Base-by-base conservation (phyloP, 768 basidiomycete genomes). In the Leccinum subgranulosum region DNA sequence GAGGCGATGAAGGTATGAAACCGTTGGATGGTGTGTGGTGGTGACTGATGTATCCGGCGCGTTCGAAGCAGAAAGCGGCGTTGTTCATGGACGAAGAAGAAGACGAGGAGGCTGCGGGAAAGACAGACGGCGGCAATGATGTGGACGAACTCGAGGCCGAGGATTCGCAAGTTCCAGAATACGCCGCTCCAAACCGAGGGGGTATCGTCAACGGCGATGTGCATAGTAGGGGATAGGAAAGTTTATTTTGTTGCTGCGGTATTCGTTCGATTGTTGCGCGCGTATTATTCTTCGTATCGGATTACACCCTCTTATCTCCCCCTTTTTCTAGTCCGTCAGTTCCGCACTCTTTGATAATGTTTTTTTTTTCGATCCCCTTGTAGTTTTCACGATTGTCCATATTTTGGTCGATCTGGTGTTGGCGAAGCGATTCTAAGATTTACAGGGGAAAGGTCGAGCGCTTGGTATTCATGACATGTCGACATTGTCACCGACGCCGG, bases 1-100 rank as follows among this genome's bases (percentile, higher is more conserved):
- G 89, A 93, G 69, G 92, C 91, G 17, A 93, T 94, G 92, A 93
- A 93, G 84, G 91, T 88, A 72, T 48, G 72, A 49, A 27, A 17
- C 25, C 15, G 9, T 47, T 10, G 23, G 19, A 4, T 57, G n/a
- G 28, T 12, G 33, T 39, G 49, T 39, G 5, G 9, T 5, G 41
- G 15, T 39, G 50, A 25, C 29, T 31, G 46, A 61, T 49, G 0
- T 11, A 33, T 33, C 12, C 23, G 11, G 6, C 25, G 25, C 57
- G 62, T 43, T 41, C 57, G 57, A 64, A 7, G 61, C 67, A 92
- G 90, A 82, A 80, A 55, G 88, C 90, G 25, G 79, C 81, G 56
- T 73, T 79, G 61, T 71, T 92, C 51, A 79, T 85, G 72, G 84
- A 81, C 1, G 87, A 90, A 0, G 87, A 89, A 0, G 87, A 87